Evolutionary conservation across 352 stramenopile genomes (phyloP), one percentile per base, ranked within the genome.

Genomic region (Globisporangium heterothallicum): DNA sequence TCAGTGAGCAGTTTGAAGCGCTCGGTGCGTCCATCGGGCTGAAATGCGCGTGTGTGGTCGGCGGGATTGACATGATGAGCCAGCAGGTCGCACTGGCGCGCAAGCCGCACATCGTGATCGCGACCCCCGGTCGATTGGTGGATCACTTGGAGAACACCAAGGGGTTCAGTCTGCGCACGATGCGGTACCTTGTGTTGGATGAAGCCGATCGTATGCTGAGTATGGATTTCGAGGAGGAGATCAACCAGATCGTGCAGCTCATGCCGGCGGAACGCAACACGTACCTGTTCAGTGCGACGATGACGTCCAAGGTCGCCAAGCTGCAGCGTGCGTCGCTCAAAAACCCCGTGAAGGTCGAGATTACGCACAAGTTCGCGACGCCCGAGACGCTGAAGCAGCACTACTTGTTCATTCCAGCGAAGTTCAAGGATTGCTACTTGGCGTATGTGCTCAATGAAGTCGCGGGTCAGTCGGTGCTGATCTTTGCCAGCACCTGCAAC

Each of bases 391-490:
- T 99, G 12, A 83, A 98, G 57, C 97, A 99, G 74, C 90, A 97
- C 75, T 99, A 99, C 64, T 58, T 99, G 1, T 99, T 99, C 72
- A 98, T 99, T 47, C 97, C 97, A 14, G 97, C 97, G 36, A 99
- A 99, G 65, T 99, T 98, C 84, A 99, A 99, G 84, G 96, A 99
- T 71, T 98, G 89, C 65, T 99, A 99, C 70, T 78, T 99, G 38
- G 94, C 95, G 10, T 99, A 98, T 66, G 64, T 99, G 29, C 85
- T 99, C 10, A 98, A 99, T 69, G 96, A 99, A 69, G 91, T 98
- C 63, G 89, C 91, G 5, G 96, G 96, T 2, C 92, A 99, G 72
- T 98, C 81, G 4, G 97, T 97, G 49, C 82, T 99, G 27, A 97
- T 99, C 25, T 99, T 99, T 66, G 92, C 94, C 22, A 96, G 94